A percentile compares a stretch with the other conserved stretches of the same genome.
phyloP scores from a whole-genome alignment of 2,329 filamentous ascomycete genomes.

The Colletotrichum sp. region DNA sequence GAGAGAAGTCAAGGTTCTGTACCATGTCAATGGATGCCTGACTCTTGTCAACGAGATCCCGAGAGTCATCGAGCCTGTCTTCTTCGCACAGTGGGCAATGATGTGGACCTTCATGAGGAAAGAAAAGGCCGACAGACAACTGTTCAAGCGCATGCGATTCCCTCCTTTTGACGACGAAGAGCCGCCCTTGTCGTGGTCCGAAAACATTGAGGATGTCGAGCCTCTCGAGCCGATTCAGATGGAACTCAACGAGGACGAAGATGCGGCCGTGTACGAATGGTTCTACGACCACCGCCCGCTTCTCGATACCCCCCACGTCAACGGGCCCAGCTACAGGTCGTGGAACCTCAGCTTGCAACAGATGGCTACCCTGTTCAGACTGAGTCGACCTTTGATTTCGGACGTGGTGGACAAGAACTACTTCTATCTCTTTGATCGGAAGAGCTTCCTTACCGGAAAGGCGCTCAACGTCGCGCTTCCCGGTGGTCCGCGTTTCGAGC shows the following conservation, averaged over 20 bases:
- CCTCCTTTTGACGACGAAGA: conserved; percentile 99
- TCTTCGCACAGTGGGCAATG: conserved; percentile 97
- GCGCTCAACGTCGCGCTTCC: conserved; percentile 96
- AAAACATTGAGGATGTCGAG: conserved; percentile 98
- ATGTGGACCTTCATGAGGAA: conserved; percentile 99
- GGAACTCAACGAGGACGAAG: conserved; percentile 94
- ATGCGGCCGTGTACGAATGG: conserved; percentile 92
- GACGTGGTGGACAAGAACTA: conserved; percentile 97
- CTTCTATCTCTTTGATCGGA: conserved; percentile 95
- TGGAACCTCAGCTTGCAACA: conserved; percentile 95
- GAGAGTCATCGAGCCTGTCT: conserved; percentile 95
- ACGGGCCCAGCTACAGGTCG: conserved; percentile 93
- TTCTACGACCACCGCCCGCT: conserved; percentile 95
- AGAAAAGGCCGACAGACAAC: conserved; percentile 92
- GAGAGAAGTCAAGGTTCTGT: conserved; percentile 95
- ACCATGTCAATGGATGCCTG: conserved; percentile 97
- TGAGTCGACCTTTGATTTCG: conserved; percentile 89
- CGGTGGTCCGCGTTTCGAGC: conserved; percentile 96
- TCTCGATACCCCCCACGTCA: conserved; percentile 90
- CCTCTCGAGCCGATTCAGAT: conserved; percentile 97
- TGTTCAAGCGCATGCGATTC: conserved; percentile 99
- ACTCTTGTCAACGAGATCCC: conserved; percentile 97
- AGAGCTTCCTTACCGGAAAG: conserved; percentile 95
- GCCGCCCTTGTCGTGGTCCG: conserved; percentile 95
- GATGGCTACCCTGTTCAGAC: conserved; percentile 93